A percentile compares a stretch with the other conserved stretches of the same genome.
These are phyloP conservation scores for Conringia planisiliqua DNA, from an alignment of 345 rosid species.

Conservation along the genomic window DNA sequence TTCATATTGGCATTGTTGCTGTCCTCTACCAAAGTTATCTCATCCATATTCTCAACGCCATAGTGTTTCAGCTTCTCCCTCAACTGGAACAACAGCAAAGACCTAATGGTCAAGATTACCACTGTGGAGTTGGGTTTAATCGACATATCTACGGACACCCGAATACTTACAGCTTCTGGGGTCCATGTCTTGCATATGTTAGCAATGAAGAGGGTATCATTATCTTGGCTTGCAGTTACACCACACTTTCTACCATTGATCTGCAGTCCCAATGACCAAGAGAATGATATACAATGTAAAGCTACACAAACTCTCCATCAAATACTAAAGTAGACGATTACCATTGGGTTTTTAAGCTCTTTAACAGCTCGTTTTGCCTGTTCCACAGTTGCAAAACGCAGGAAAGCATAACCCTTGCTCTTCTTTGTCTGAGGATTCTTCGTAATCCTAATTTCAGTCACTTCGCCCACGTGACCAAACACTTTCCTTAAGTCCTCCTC, in stretches of 20 bases:
- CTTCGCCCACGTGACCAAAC: constrained; percentile 76
- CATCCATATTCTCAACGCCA: constrained; percentile 87
- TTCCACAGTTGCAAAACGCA: constrained; percentile 86
- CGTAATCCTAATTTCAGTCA: constrained; percentile 82
- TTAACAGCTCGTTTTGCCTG: constrained; percentile 89
- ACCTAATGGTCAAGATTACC: constrained; percentile 28
- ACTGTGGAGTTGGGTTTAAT: constrained; percentile 29
- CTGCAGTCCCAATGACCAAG: constrained; percentile 58
- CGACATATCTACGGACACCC: constrained; percentile 32
- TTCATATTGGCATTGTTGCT: constrained; percentile 80
- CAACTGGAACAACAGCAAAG: constrained; percentile 62
- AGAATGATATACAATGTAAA: constrained; percentile 33
- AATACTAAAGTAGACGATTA: constrained; percentile 45
- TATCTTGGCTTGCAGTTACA: constrained; percentile 93
- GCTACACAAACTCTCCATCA: constrained; percentile 33
- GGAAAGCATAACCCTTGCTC: constrained; percentile 95
- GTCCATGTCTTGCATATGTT: constrained; percentile 98
- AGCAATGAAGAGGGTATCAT: constrained; percentile 92
- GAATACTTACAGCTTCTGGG: constrained; percentile 83
- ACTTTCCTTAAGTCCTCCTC: constrained; percentile 81
- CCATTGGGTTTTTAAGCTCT: constrained; percentile 85
- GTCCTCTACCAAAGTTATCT: constrained; percentile 89
- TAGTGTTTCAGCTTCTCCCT: constrained; percentile 95
- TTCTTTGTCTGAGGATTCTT: constrained; percentile 90
- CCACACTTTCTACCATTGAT: constrained; percentile 96